Conservation (phyloP, 2,329 filamentous ascomycete genomes). For the Paraconiothyrium sp. region DNA sequence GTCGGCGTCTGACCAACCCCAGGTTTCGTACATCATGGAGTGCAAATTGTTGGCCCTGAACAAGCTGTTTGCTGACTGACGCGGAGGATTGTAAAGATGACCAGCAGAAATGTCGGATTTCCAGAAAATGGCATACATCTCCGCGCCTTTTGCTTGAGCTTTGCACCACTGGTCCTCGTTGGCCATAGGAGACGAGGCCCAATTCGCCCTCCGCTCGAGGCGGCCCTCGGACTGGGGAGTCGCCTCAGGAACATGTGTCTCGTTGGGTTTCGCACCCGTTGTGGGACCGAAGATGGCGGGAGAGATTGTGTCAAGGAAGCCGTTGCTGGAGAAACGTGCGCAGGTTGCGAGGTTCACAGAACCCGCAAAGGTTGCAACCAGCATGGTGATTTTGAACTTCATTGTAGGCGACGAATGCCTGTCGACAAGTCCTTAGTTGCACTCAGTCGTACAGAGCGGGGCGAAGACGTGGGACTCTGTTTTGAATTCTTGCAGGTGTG, state of each 20-base stretch:
- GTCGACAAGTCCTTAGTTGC: background rate
- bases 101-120: slow-evolving; percentile 3
- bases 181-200: background rate
- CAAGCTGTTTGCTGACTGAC: background rate
- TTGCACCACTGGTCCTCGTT: background rate
- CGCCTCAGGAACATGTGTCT: background rate
- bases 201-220: background rate
- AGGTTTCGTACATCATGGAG: background rate
- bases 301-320: background rate
- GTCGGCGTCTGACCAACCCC: slow-evolving; percentile 1
- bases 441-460: background rate
- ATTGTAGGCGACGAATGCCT: background rate
- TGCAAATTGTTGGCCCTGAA: background rate
- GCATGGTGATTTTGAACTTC: background rate
- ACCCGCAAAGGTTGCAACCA: background rate
- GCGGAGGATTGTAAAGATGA: slow-evolving; percentile 1
- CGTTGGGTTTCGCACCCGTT: background rate
- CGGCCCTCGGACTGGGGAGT: background rate
- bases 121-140: background rate
- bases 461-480: background rate
- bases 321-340: background rate
- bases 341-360: background rate
- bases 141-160: background rate
- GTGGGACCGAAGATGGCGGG: background rate
- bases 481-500: background rate